phyloP scores from a whole-genome alignment of 208 protist species.

The Lotmaria passim region DNA sequence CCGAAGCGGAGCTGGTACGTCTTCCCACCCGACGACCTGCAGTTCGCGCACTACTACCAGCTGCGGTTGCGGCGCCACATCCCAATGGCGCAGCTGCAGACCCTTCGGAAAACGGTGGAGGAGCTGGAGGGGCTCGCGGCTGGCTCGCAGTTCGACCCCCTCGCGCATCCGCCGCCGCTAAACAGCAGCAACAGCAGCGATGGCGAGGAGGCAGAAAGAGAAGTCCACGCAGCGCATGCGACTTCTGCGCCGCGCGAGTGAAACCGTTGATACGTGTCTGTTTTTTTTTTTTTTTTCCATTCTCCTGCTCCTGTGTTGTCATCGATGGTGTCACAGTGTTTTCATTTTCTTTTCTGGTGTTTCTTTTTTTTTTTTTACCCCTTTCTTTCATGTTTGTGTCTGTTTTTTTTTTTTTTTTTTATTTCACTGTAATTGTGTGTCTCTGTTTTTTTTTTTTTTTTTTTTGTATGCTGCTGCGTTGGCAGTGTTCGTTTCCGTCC shows the following conservation, averaged over 20 bases:
- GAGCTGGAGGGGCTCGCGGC: constrained; percentile 20
- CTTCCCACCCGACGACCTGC: constrained; percentile 44
- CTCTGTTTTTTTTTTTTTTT: no score
- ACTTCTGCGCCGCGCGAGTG: no score
- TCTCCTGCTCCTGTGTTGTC: no score
- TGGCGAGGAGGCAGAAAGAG: neutral
- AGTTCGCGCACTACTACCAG: constrained; percentile 73
- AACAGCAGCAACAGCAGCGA: constrained; percentile 2
- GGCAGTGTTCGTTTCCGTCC: no score
- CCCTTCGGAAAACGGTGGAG: constrained; percentile 41
- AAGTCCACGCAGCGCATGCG: neutral
- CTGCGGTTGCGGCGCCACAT: constrained; percentile 61
- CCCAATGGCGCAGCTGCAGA: constrained; percentile 50
- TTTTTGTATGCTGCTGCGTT: no score
- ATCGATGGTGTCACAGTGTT: no score
- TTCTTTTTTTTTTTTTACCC: no score
- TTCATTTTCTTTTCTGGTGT: no score
- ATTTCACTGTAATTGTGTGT: no score
- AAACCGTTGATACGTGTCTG: neutral
- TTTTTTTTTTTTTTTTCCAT: neutral
- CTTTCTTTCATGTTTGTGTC: no score
- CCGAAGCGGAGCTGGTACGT: constrained; percentile 72
- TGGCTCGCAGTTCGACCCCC: neutral
- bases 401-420: no score
- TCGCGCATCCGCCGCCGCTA: neutral